phyloP scores from a whole-genome alignment of 2,329 filamentous ascomycete genomes.

The Sclerotinia subarctica region DNA sequence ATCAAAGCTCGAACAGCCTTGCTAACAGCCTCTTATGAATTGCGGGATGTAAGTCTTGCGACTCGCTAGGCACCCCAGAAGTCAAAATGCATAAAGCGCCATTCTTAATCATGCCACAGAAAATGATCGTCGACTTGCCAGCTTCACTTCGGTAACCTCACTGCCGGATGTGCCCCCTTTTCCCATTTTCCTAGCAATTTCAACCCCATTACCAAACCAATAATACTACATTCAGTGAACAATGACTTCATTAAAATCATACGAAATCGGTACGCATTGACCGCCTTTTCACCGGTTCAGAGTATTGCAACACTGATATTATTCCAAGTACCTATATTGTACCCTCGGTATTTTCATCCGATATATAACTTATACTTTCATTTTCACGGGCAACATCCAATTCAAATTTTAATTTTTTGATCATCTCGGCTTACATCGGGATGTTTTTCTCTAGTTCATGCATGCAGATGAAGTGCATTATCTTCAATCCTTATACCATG shows the following conservation, averaged over 20 bases:
- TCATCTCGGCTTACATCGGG: neutral
- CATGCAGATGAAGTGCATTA: neutral
- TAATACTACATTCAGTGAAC: neutral
- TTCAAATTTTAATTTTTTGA: neutral
- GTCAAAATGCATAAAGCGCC: neutral
- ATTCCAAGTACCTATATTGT: neutral
- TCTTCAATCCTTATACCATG: neutral
- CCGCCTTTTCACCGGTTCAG: neutral
- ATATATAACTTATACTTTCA: neutral
- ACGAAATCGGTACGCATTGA: neutral
- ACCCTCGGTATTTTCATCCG: neutral
- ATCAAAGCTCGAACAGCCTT: neutral
- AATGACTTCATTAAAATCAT: neutral
- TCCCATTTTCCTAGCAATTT: neutral
- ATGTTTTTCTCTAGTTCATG: neutral
- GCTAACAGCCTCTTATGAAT: neutral
- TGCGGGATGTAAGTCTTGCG: neutral
- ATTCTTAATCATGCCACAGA: slow-evolving; percentile 1
- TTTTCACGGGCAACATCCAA: neutral
- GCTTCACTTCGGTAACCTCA: neutral
- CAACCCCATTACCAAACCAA: neutral
- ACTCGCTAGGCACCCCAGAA: neutral
- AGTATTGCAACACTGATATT: neutral
- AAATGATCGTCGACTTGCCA: neutral
- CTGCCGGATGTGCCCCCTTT: neutral